Evolutionary conservation across 1,139 yeast genomes (phyloP).

Genomic region (Arxiozyma telluris): DNA sequence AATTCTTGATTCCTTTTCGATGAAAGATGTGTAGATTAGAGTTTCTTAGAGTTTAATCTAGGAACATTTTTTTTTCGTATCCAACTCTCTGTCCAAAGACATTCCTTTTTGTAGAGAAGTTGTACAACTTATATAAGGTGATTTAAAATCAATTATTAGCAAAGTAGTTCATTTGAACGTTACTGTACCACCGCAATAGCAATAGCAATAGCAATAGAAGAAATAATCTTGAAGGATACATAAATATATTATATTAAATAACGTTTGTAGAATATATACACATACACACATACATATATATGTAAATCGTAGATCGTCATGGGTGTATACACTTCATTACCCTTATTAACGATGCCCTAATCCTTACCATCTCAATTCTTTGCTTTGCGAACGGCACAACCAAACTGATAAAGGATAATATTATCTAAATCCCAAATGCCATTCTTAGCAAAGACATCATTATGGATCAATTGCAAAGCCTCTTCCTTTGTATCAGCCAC

Average conservation of each 20-base stretch:
- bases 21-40: not conserved
- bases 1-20: too few relatives aligned
- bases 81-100: not conserved
- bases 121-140: not conserved
- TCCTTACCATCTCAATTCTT: conserved; percentile 18
- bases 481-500: conserved; percentile 57
- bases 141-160: not conserved
- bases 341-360: not conserved
- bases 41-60: not conserved
- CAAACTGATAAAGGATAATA: conserved; percentile 50
- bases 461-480: conserved; percentile 51
- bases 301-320: not conserved
- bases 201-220: not conserved
- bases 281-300: not conserved
- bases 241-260: not conserved
- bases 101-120: not conserved
- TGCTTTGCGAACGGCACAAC: conserved; percentile 38
- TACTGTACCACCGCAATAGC: too few relatives aligned
- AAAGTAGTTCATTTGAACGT: not conserved
- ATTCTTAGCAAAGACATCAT: conserved; percentile 51
- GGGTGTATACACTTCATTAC: too few relatives aligned
- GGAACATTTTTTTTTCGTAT: not conserved
- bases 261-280: not conserved
- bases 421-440: conserved; percentile 74
- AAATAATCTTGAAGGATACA: not conserved